Base-by-base conservation (phyloP, 2,329 filamentous ascomycete species). In the Colletotrichum lentis region DNA sequence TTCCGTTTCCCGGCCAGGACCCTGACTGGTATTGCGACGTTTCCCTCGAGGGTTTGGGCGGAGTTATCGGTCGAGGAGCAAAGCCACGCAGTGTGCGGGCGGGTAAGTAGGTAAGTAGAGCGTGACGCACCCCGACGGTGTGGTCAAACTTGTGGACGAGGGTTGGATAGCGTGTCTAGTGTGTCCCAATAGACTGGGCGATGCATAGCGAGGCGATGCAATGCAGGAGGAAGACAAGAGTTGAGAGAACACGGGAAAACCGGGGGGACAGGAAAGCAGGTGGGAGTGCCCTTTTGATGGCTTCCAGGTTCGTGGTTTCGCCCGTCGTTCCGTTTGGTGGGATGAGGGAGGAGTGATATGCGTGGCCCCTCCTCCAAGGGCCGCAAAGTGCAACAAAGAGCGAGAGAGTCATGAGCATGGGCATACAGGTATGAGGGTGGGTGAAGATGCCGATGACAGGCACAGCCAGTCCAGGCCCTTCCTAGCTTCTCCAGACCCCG, bases 231-330 rank as follows among this genome's bases (percentile, higher is more conserved):
- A 53, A 37, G 39, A 50, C 66, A 39, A 57, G 43, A 61, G 44
- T 55, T 53, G 66, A 55, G 50, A 46, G 44, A 35, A 60, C 24
- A n/a, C 5, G 24, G n/a, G 16, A 53, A 14, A 7, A n/a, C n/a
- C 1, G 7, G 12, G 24, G 37, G 18, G 35, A 39, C 44, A 20
- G 37, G 7, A 46, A 52, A 22, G 62, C 56, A 66, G 66, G 66
- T 52, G 66, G 47, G 56, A 61, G 66, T 35, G 55, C 35, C 66
- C 37, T 66, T 69, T 66, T 66, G 66, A 69, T 47, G n/a, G 43
- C 59, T 60, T 56, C 52, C 62, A 67, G 39, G 22, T 27, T 31
- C 24, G 47, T 65, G 47, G 52, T 20, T 27, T 46, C 35, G 54
- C 60, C 65, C 62, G 35, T 60, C 52, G 7, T 56, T 57, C 55